Percentiles rank a stretch among this genome's conserved stretches.
Evolutionary conservation across 2,329 filamentous ascomycete species (phyloP).

Genomic region (Aspergillus ochraceoroseus): DNA sequence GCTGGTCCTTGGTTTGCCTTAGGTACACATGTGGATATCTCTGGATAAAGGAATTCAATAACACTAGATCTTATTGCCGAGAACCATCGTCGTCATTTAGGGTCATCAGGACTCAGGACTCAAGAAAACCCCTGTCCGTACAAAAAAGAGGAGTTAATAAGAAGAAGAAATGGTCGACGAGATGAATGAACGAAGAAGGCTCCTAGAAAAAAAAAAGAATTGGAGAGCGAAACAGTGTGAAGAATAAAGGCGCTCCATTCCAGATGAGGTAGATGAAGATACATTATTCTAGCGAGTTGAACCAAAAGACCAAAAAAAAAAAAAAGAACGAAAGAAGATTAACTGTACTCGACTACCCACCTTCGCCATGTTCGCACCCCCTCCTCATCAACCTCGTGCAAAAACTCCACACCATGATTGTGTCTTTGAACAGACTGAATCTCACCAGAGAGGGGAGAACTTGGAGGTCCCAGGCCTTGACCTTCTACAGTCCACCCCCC

Average conservation of each 20-base stretch:
- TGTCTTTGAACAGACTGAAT: constrained; percentile 25
- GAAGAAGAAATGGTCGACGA: constrained; percentile 3
- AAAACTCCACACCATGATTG: constrained; percentile 30
- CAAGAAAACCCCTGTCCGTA: too few relatives aligned
- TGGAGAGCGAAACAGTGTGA: constrained; percentile 2
- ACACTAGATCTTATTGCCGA: neutral
- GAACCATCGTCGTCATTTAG: constrained; percentile 7
- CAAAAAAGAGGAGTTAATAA: too few relatives aligned
- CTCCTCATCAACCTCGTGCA: constrained; percentile 30
- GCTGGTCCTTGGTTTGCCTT: too few relatives aligned
- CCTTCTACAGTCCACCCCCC: constrained; percentile 12
- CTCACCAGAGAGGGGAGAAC: constrained; percentile 11
- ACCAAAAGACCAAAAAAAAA: neutral
- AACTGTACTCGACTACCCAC: constrained; percentile 37
- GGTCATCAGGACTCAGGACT: constrained; percentile 8
- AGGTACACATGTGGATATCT: too few relatives aligned
- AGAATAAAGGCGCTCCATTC: too few relatives aligned
- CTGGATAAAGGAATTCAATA: too few relatives aligned
- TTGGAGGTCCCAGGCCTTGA: constrained; percentile 12
- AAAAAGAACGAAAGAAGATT: constrained; percentile 3
- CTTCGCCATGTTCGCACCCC: constrained; percentile 34
- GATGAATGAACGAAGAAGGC: constrained; percentile 2
- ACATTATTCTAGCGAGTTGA: too few relatives aligned
- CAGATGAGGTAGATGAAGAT: constrained; percentile 1
- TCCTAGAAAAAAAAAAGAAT: constrained; percentile 1